Conservation (phyloP, 768 basidiomycete species). For the Plicaturopsis crispa region DNA sequence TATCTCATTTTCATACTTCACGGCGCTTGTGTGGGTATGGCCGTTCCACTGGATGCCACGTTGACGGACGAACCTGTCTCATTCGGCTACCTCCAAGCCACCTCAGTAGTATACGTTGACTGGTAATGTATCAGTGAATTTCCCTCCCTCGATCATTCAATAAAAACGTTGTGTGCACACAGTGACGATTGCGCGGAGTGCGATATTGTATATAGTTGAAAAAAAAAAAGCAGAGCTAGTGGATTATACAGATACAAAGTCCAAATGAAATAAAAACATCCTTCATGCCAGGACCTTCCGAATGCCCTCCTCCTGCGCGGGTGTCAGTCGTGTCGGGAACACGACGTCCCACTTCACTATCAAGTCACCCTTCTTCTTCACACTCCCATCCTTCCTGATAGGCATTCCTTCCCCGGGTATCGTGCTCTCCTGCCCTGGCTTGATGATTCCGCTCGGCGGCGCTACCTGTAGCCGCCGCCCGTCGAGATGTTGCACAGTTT, state of each 20-base stretch:
- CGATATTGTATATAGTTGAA: no score
- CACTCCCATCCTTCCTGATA: constrained; percentile 68
- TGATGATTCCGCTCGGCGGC: constrained; percentile 61
- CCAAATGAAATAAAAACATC: background rate
- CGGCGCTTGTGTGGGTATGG: no score
- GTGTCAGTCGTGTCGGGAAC: constrained; percentile 73
- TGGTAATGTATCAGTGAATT: no score
- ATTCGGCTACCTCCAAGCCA: no score
- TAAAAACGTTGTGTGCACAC: no score
- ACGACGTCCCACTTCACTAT: constrained; percentile 76
- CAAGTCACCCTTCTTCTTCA: constrained; percentile 75
- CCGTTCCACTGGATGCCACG: no score
- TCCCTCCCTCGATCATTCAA: no score
- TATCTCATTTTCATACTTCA: no score
- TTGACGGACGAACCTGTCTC: no score
- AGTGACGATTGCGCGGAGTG: no score
- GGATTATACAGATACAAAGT: background rate
- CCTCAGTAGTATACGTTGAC: no score
- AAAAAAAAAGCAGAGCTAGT: background rate
- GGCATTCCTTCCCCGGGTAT: constrained; percentile 87
- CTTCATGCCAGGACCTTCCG: constrained; percentile 51
- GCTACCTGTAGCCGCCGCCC: constrained; percentile 68
- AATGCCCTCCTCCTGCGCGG: constrained; percentile 74
- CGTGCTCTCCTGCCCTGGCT: constrained; percentile 67
- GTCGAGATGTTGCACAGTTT: constrained; percentile 65